Evolutionary conservation across 2,329 filamentous ascomycete genomes (phyloP).

Genomic region (Arthrinium phaeospermum): DNA sequence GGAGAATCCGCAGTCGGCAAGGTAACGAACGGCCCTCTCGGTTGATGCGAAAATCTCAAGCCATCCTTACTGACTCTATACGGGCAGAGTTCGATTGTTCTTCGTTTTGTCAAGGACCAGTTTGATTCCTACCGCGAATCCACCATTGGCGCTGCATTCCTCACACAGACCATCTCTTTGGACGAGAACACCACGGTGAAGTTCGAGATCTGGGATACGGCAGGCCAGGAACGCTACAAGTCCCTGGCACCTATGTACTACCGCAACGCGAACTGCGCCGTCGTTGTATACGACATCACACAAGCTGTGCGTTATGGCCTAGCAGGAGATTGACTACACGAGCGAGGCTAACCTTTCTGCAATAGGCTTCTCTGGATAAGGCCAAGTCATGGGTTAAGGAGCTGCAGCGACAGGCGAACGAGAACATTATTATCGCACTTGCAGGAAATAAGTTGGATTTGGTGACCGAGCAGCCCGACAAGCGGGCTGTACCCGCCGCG

Average conservation of each 20-base stretch:
- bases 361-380: constrained; percentile 92
- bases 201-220: constrained; percentile 99
- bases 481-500: constrained; percentile 85
- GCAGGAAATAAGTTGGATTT: constrained; percentile 98
- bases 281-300: constrained; percentile 99
- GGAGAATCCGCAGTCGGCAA: constrained; percentile 99
- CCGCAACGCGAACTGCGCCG: constrained; percentile 97
- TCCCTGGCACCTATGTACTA: constrained; percentile 99
- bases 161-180: constrained; percentile 98
- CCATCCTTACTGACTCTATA: constrained; percentile 20
- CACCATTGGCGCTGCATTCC: constrained; percentile 96
- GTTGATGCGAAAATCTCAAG: constrained; percentile 16
- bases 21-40: constrained; percentile 57
- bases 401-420: constrained; percentile 96
- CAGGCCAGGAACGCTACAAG: constrained; percentile 98
- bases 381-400: constrained; percentile 99
- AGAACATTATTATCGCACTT: constrained; percentile 98
- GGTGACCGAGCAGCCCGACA: constrained; percentile 92
- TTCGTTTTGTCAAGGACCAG: constrained; percentile 99
- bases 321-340: constrained; percentile 10
- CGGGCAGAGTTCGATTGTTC: constrained; percentile 87
- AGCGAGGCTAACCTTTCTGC: constrained; percentile 14
- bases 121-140: constrained; percentile 98
- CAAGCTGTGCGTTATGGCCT: constrained; percentile 78
- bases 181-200: constrained; percentile 99